Base-by-base conservation (phyloP, 2,329 filamentous ascomycete genomes). In the Thyridium curvatum region DNA sequence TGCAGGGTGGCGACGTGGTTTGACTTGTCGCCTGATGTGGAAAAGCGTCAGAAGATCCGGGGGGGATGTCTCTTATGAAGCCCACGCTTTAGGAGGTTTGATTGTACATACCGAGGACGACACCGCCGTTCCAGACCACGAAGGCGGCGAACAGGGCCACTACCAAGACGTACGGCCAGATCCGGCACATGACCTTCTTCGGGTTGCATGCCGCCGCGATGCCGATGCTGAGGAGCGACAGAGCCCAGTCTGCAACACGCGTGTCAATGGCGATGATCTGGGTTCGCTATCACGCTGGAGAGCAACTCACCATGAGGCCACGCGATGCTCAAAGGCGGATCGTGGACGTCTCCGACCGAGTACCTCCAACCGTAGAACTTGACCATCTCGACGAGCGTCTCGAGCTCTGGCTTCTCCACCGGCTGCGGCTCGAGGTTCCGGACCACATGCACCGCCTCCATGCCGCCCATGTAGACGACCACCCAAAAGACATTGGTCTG, bases 401-500 rank as follows among this genome's bases (percentile, higher is more conserved):
- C 46, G 39, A 61, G 57, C 3, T 26, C 37, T 1, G 62, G 60
- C 70, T 32, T 32, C 30, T n/a, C 13, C 30, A n/a, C 13, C 30
- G 30, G 6, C 30, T 32, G 5, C 30, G 30, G 13, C 30, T 16
- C 12, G 30, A 32, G 30, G 8, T 13, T 37, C 36, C 49, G 75
- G 42, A 77, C 61, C 14, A 63, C 69, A 48, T 73, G 69, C 3
- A 78, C 59, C 32, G 65, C 62, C 56, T 82, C 73, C 32, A 78
- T 44, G 6, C 74, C 81, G 15, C 84, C 84, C 51, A 88, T 77
- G 52, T 86, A 88, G 0, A 90, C 69, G 1, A 86, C 83, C 0
- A 90, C 82, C 93, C 93, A 98, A 57, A 98, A 95, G 40, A 97
- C 84, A 52, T 98, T 98, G 0, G 93, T 98, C 60, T 98, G 93